A percentile compares a stretch with the other conserved stretches of the same genome.
Evolutionary conservation across 495 filamentous ascomycete species (phyloP).

Genomic region (Aspergillus conjunctus): DNA sequence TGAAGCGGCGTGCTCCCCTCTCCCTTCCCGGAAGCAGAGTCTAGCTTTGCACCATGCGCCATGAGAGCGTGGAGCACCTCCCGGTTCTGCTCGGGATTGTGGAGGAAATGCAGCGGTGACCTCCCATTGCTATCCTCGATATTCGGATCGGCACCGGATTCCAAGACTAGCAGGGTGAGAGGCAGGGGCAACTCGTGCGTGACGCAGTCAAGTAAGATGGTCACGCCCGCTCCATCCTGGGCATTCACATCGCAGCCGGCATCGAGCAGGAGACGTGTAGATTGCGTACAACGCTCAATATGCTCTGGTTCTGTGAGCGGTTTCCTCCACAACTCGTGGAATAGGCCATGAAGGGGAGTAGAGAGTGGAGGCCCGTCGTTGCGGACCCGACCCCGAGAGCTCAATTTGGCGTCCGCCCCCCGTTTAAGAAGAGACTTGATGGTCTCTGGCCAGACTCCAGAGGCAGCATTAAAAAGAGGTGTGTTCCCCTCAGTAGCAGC

Average conservation of each 20-base stretch:
- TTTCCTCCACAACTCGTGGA: not conserved
- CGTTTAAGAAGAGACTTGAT: not conserved
- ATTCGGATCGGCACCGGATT: constrained; percentile 5
- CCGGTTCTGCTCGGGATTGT: not conserved
- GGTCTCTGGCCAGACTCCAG: not conserved
- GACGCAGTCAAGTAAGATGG: not conserved
- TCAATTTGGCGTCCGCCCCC: not conserved
- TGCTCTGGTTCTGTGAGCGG: not conserved
- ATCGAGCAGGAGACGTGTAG: not conserved
- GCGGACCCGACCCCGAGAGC: not conserved
- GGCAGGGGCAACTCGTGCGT: not conserved
- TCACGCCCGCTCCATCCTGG: not conserved
- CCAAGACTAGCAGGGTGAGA: not conserved
- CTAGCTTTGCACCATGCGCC: not conserved
- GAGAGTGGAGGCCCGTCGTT: not conserved
- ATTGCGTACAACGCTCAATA: not conserved
- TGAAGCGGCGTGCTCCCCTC: not conserved
- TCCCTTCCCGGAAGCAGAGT: not conserved
- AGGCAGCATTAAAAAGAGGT: not conserved
- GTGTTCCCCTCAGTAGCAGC: not conserved
- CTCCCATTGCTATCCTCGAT: not conserved
- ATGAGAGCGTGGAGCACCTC: not conserved
- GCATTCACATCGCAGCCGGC: constrained; percentile 11
- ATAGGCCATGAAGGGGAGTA: constrained; percentile 1
- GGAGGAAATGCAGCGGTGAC: constrained; percentile 5